These are phyloP conservation scores for Exophiala dermatitidis DNA, from an alignment of 2,329 filamentous ascomycete species.

Conservation along the genomic window DNA sequence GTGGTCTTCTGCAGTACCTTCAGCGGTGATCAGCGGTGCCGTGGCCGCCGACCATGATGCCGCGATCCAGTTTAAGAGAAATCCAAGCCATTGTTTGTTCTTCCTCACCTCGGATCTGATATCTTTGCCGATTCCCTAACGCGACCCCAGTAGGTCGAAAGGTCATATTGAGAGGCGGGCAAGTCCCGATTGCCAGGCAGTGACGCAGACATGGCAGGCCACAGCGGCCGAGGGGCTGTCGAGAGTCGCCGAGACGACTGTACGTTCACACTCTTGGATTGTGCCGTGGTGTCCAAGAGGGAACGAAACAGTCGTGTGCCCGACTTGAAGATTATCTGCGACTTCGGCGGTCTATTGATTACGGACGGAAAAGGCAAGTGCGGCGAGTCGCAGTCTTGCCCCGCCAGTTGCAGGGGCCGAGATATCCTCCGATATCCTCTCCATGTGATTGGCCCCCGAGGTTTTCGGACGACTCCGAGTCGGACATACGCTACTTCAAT, in stretches of 20 bases:
- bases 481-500: too few species aligned
- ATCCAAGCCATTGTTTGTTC: constrained; percentile 1
- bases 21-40: constrained; percentile 4
- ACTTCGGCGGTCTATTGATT: neutral
- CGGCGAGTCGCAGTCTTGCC: constrained; percentile 1
- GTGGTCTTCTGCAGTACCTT: constrained; percentile 19
- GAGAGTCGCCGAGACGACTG: neutral
- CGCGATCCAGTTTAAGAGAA: neutral
- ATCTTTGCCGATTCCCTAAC: constrained; percentile 84
- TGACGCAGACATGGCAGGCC: constrained; percentile 51
- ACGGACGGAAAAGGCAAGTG: neutral
- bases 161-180: constrained; percentile 84
- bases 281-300: neutral
- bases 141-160: constrained; percentile 89
- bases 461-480: neutral
- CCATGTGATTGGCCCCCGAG: neutral
- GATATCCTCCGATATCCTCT: neutral
- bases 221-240: neutral
- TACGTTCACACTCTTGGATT: neutral
- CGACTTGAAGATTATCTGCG: neutral
- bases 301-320: neutral
- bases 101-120: constrained; percentile 84
- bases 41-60: neutral
- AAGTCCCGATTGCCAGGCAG: constrained; percentile 67
- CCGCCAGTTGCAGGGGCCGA: neutral